Conservation (phyloP, 1,284 basidiomycete species). For the Boletus sp. region DNA sequence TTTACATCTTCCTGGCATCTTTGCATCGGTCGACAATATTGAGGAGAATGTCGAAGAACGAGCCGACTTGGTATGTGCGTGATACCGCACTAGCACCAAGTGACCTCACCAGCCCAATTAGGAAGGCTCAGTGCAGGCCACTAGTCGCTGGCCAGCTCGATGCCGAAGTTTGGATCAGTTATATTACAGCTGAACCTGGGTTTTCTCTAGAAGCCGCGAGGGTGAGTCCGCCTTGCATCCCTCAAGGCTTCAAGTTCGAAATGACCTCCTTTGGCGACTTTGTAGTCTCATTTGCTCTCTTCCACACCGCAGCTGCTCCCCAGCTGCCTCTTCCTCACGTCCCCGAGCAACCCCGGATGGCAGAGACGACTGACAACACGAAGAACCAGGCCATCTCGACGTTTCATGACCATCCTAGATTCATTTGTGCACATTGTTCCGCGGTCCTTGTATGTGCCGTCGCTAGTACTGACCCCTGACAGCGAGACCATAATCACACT, state of each 20-base stretch:
- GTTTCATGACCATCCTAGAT: slow-evolving; percentile 57
- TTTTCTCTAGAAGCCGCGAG: neutral
- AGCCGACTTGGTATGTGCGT: neutral
- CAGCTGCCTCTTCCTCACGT: neutral
- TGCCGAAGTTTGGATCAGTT: too few species aligned
- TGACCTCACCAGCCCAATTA: slow-evolving; percentile 7
- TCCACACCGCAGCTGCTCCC: neutral
- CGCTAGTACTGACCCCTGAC: neutral
- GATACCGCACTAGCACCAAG: too few species aligned
- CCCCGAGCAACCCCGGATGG: slow-evolving; percentile 13
- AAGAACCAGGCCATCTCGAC: slow-evolving; percentile 50
- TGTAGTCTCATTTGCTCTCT: slow-evolving; percentile 17
- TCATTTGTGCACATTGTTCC: slow-evolving; percentile 61
- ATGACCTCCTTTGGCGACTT: slow-evolving; percentile 27
- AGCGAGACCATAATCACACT: neutral
- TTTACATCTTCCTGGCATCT: slow-evolving; percentile 35
- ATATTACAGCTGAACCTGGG: neutral
- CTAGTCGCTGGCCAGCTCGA: neutral
- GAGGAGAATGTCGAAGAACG: neutral
- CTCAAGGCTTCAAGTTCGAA: neutral
- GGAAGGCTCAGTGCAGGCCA: slow-evolving; percentile 8
- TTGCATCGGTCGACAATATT: slow-evolving; percentile 21
- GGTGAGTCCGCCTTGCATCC: slow-evolving; percentile 9
- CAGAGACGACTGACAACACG: slow-evolving; percentile 37
- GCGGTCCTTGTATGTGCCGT: slow-evolving; percentile 54